Evolutionary conservation across 2,329 filamentous ascomycete species (phyloP), one percentile per base, ranked within the genome.

Genomic region (Coniochaeta sp.): DNA sequence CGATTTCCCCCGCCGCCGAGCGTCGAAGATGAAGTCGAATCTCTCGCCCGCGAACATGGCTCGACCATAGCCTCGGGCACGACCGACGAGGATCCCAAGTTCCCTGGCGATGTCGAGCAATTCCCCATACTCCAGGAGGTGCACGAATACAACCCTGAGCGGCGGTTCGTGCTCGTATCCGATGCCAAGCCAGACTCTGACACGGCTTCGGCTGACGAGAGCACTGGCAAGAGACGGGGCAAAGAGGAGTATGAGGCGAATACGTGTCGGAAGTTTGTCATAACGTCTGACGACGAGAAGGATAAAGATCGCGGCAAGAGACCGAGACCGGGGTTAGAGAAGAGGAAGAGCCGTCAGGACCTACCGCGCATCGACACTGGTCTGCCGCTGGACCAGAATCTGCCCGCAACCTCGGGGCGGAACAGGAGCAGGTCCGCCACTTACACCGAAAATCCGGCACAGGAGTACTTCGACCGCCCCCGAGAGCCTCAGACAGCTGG

Each of bases 21-120:
- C 31, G 85, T 86, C 47, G 87, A 91, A 64, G 86, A 91, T 62
- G 87, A 89, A 64, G 70, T 64, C 14, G 75, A 72, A 13, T 80
- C 86, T 7, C 66, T 89, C 32, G 78, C 77, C 6, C 81, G 76
- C 63, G 87, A 91, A 62, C 67, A 79, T 59, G 72, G 74, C 24
- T 60, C 65, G 40, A 67, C 67, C 26, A 58, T 62, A 30, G 57
- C 66, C 31, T 54, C 65, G 32, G 58, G 58, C 49, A 64, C 58
- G 40, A 60, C 57, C 51, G 73, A 71, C 52, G 83, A 85, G 57
- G 81, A 85, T 53, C 75, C 79, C 26, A 73, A 75, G 48, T 76
- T 77, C 52, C 79, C 79, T 52, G 87, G 87, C 33, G 77, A 79
- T 6, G 67, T 85, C 53, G 85, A 91, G 50, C 87, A 91, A 61